These are phyloP conservation scores for Buddleja alternifolia DNA, from an alignment of 257 asterid genomes.

Conservation along the genomic window DNA sequence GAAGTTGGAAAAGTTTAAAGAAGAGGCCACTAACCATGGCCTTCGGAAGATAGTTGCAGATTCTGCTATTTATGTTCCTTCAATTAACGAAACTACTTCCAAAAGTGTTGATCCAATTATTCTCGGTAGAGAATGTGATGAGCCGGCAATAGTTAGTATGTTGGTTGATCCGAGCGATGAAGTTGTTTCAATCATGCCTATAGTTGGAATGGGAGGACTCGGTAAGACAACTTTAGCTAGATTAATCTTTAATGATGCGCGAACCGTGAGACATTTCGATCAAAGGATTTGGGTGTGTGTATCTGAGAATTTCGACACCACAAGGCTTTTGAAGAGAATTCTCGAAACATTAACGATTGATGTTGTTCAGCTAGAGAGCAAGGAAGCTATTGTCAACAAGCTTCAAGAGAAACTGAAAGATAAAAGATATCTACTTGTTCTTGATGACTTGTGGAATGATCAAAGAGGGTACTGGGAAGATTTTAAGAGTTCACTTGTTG, in stretches of 20 bases:
- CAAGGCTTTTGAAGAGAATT: too few species aligned
- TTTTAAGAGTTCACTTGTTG: too few species aligned
- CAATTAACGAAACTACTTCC: slow-evolving; percentile 4
- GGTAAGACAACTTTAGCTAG: too few species aligned
- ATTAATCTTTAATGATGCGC: neutral
- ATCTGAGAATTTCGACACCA: too few species aligned
- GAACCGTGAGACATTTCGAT: neutral
- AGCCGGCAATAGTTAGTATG: neutral
- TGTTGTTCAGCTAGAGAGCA: neutral
- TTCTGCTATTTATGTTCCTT: neutral
- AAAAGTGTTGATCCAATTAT: neutral
- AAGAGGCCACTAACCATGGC: too few species aligned
- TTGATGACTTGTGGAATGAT: too few species aligned
- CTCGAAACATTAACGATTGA: neutral
- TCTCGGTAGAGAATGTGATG: slow-evolving; percentile 29
- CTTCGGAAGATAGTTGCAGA: neutral
- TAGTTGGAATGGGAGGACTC: slow-evolving; percentile 34
- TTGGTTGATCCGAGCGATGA: neutral
- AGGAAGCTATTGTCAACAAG: neutral
- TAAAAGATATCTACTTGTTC: slow-evolving; percentile 25
- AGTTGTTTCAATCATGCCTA: slow-evolving; percentile 17
- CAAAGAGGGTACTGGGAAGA: too few species aligned
- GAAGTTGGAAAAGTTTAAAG: too few species aligned
- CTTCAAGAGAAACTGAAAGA: slow-evolving; percentile 6
- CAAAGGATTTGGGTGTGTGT: too few species aligned